phyloP scores from a whole-genome alignment of 495 filamentous ascomycete genomes.

The Annulohypoxylon moriforme region DNA sequence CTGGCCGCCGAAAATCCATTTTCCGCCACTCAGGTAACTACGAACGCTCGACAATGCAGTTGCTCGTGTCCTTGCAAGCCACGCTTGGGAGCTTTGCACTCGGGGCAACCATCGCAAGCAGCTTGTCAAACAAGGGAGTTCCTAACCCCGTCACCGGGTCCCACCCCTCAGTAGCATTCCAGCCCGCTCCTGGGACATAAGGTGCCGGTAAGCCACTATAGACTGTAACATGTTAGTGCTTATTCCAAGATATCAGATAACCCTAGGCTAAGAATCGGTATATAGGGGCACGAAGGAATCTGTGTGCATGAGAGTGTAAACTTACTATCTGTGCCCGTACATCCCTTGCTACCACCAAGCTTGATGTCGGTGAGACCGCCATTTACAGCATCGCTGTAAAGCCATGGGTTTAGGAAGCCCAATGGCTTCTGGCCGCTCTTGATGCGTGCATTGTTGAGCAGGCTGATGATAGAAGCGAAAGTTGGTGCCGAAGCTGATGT shows the following conservation, averaged over 20 bases:
- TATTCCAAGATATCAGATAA: background rate
- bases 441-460: conserved; percentile 69
- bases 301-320: background rate
- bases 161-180: conserved; percentile 69
- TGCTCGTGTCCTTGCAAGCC: background rate
- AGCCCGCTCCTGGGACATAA: conserved; percentile 65
- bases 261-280: background rate
- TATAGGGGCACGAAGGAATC: background rate
- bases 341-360: conserved; percentile 65
- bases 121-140: conserved; percentile 50
- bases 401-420: conserved; percentile 74
- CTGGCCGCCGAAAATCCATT: background rate
- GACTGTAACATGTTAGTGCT: conserved; percentile 22
- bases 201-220: conserved; percentile 47
- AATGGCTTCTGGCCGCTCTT: conserved; percentile 58
- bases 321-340: conserved; percentile 52
- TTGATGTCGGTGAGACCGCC: conserved; percentile 69
- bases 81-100: conserved; percentile 20
- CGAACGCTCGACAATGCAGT: conserved; percentile 11
- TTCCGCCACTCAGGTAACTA: background rate
- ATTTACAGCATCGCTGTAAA: conserved; percentile 61
- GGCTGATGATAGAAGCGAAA: conserved; percentile 60
- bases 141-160: conserved; percentile 54
- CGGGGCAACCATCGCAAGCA: conserved; percentile 43
- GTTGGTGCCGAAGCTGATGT: conserved; percentile 53